phyloP scores from a whole-genome alignment of 129 eudicot genomes.

The Ambrosia artemisiifolia region DNA sequence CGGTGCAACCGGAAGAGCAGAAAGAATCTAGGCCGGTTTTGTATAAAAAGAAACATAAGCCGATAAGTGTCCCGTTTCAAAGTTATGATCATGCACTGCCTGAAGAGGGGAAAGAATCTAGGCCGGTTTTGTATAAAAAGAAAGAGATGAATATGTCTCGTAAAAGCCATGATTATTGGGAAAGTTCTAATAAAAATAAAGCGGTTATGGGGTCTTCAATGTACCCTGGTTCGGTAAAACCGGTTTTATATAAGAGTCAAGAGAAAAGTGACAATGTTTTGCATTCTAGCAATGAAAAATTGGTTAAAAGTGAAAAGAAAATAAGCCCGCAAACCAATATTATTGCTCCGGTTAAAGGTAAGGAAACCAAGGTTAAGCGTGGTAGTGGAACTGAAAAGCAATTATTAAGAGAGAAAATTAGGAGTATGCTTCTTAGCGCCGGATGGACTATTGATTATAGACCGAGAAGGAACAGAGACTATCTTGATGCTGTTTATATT shows the following conservation, averaged over 20 bases:
- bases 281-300: slow-evolving; percentile 37
- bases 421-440: slow-evolving; percentile 77
- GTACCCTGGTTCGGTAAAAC: slow-evolving; percentile 38
- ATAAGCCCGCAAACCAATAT: slow-evolving; percentile 37
- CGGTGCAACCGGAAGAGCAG: slow-evolving; percentile 31
- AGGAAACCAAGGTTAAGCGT: slow-evolving; percentile 74
- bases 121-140: slow-evolving; percentile 42
- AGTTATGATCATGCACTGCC: slow-evolving; percentile 26
- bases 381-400: slow-evolving; percentile 96
- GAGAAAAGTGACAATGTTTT: slow-evolving; percentile 41
- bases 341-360: slow-evolving; percentile 40
- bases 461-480: slow-evolving; percentile 91
- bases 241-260: slow-evolving; percentile 22
- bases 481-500: slow-evolving; percentile 91
- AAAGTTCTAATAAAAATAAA: slow-evolving; percentile 36
- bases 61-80: slow-evolving; percentile 13
- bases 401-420: slow-evolving; percentile 70
- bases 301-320: slow-evolving; percentile 41
- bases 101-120: slow-evolving; percentile 42
- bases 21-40: slow-evolving; percentile 47
- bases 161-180: slow-evolving; percentile 19
- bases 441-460: slow-evolving; percentile 98
- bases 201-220: slow-evolving; percentile 25
- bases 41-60: slow-evolving; percentile 39
- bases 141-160: slow-evolving; percentile 29